A percentile compares a stretch with the other conserved stretches of the same genome.
Evolutionary conservation across 2,329 filamentous ascomycete species (phyloP).

Genomic region (Purpureocillium lavendulum): DNA sequence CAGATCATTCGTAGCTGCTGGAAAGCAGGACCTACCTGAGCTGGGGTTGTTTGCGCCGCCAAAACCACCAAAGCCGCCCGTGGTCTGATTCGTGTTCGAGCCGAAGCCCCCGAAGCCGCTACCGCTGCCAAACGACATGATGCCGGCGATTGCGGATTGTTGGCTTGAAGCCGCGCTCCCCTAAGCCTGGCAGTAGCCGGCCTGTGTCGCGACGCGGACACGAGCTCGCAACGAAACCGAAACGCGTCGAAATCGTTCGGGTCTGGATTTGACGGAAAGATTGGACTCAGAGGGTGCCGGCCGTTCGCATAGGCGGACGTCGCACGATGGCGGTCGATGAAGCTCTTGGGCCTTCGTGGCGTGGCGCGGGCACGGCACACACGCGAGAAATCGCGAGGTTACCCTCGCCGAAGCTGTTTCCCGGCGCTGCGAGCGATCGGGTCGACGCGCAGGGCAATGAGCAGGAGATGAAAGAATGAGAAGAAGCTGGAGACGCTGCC

Average conservation of each 20-base stretch:
- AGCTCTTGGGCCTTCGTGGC: no score
- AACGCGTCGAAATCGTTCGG: no score
- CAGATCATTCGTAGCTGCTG: slow-evolving; percentile 6
- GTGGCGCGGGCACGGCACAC: no score
- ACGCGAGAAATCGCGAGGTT: no score
- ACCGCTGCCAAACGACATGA: slow-evolving; percentile 47
- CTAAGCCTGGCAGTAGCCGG: neutral
- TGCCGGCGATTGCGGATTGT: slow-evolving; percentile 12
- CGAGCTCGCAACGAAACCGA: no score
- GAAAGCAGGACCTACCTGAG: slow-evolving; percentile 34
- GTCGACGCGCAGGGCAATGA: neutral
- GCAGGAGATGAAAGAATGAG: slow-evolving; percentile 10
- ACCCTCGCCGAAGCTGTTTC: neutral
- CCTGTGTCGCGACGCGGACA: no score
- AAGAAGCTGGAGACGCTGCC: slow-evolving; percentile 8
- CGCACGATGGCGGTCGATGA: no score
- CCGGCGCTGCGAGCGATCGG: neutral
- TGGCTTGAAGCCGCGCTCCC: neutral
- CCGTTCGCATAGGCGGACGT: no score
- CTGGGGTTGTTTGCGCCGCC: slow-evolving; percentile 37
- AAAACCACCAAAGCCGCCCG: slow-evolving; percentile 49
- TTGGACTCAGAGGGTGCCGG: no score
- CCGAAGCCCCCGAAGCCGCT: slow-evolving; percentile 49
- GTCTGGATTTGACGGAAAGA: no score
- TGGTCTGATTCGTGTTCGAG: slow-evolving; percentile 34